A percentile compares a stretch with the other conserved stretches of the same genome.
Evolutionary conservation across 495 filamentous ascomycete species (phyloP).

Genomic region (Talaromyces proteolyticus): DNA sequence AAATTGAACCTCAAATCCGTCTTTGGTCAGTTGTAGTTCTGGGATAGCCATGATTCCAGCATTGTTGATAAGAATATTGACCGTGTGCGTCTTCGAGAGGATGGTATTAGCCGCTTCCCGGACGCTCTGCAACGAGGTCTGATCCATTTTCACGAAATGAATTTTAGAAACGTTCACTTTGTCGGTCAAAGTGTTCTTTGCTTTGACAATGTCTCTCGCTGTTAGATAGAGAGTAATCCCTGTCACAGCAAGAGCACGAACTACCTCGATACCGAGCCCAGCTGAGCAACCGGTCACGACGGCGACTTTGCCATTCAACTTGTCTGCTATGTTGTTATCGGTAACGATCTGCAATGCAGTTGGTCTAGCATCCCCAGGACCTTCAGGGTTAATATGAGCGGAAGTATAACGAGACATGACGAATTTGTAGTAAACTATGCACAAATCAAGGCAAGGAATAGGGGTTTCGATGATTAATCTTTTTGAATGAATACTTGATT

Average conservation of each 20-base stretch:
- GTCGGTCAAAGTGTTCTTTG: constrained; percentile 15
- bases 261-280: constrained; percentile 47
- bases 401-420: constrained; percentile 21
- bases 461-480: not conserved
- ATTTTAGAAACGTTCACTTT: constrained; percentile 1
- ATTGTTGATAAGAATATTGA: constrained; percentile 44
- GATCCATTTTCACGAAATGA: constrained; percentile 35
- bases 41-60: constrained; percentile 44
- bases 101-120: constrained; percentile 31
- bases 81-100: constrained; percentile 24
- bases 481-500: no score
- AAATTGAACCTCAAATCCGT: constrained; percentile 43
- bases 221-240: constrained; percentile 40
- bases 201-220: constrained; percentile 30
- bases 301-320: constrained; percentile 36
- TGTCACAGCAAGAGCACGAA: constrained; percentile 35
- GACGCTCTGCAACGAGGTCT: constrained; percentile 34
- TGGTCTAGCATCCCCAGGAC: constrained; percentile 45
- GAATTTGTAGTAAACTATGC: not conserved
- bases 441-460: no score
- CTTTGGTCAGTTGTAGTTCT: constrained; percentile 23
- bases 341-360: constrained; percentile 45
- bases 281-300: constrained; percentile 42
- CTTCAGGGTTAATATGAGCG: constrained; percentile 26
- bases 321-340: constrained; percentile 33